phyloP scores from a whole-genome alignment of 805 yeast species.

The Sugiyamaella americana region DNA sequence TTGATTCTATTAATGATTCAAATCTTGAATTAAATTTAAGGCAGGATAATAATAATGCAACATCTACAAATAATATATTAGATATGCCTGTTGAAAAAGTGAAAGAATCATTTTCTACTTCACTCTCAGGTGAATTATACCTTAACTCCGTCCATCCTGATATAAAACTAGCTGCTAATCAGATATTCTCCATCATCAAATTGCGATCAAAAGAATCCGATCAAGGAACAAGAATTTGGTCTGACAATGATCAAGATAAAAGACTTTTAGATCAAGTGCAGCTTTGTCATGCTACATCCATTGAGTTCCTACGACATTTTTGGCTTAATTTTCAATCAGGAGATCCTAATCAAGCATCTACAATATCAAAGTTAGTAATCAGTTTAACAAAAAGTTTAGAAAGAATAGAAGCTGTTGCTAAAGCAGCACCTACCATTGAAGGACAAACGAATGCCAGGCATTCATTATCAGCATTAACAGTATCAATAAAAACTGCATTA shows the following conservation, averaged over 20 bases:
- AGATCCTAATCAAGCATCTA: constrained; percentile 37
- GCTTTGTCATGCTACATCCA: constrained; percentile 62
- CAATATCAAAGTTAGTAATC: constrained; percentile 42
- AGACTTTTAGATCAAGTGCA: constrained; percentile 46
- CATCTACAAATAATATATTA: neutral
- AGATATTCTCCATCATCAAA: constrained; percentile 12
- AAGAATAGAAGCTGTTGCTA: constrained; percentile 36
- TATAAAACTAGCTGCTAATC: constrained; percentile 14
- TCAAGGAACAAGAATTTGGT: constrained; percentile 7
- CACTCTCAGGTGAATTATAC: constrained; percentile 1
- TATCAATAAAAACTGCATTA: constrained; percentile 44
- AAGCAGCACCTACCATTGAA: constrained; percentile 17
- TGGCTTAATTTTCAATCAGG: constrained; percentile 40
- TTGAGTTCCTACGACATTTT: constrained; percentile 70
- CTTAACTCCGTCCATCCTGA: constrained; percentile 9
- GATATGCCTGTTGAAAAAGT: neutral
- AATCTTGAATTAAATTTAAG: constrained; percentile 18
- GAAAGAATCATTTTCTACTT: neutral
- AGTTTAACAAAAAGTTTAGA: constrained; percentile 45
- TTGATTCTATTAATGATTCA: constrained; percentile 2
- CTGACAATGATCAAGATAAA: constrained; percentile 22
- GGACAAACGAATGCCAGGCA: constrained; percentile 15
- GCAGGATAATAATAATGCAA: constrained; percentile 1
- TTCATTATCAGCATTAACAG: constrained; percentile 39
- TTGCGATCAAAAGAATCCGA: constrained; percentile 18